A percentile compares a stretch with the other conserved stretches of the same genome.
These are phyloP conservation scores for Aegilops umbellulata DNA, from an alignment of 176 grass and related monocot species.

Conservation along the genomic window DNA sequence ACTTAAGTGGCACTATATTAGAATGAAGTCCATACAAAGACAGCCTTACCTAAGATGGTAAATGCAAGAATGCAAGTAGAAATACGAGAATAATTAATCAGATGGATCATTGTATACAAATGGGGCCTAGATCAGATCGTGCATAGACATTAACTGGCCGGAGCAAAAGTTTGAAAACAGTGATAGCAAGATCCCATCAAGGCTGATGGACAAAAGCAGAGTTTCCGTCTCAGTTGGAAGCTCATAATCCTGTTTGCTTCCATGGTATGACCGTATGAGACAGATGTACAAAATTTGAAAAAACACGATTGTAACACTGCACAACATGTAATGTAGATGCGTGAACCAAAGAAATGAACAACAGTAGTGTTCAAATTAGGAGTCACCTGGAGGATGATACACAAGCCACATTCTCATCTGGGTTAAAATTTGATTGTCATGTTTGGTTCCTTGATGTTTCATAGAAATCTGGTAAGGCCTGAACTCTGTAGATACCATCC, in stretches of 20 bases:
- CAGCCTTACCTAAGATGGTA: not conserved
- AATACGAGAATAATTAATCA: constrained; percentile 6
- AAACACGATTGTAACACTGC: not conserved
- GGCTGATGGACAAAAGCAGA: constrained; percentile 20
- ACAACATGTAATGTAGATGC: not conserved
- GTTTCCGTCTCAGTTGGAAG: constrained; percentile 26
- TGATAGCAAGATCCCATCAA: not conserved
- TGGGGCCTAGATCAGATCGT: constrained; percentile 1
- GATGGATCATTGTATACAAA: not conserved
- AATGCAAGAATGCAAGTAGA: not conserved
- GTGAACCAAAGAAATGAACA: constrained; percentile 7
- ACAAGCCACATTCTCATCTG: constrained; percentile 59
- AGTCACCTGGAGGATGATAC: constrained; percentile 35
- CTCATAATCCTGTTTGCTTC: constrained; percentile 33
- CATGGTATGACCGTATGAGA: constrained; percentile 28
- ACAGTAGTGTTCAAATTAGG: not conserved
- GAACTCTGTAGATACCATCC: constrained; percentile 40
- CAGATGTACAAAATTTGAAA: not conserved
- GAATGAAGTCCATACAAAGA: not conserved
- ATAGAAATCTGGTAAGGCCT: constrained; percentile 54
- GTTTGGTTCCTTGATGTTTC: constrained; percentile 47
- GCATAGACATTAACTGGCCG: not conserved
- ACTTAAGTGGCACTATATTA: not conserved
- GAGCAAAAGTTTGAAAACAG: constrained; percentile 1
- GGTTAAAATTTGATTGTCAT: constrained; percentile 51